Percentiles rank a stretch among this genome's conserved stretches.
Conservation (phyloP, 106 monocot species). For the Dioscorea alata region DNA sequence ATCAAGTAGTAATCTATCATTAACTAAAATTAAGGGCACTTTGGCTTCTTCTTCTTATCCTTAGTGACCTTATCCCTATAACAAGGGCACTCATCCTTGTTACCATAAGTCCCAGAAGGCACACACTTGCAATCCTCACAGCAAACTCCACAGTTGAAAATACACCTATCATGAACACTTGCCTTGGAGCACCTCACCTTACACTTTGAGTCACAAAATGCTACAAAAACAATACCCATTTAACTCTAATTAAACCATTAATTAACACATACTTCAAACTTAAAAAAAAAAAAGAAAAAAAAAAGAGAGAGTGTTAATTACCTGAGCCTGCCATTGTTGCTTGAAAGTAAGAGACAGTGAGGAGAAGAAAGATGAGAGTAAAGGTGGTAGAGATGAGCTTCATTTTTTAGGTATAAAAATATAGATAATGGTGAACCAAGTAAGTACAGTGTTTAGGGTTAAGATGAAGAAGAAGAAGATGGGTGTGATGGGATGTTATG, state of each 20-base stretch:
- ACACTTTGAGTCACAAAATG: slow-evolving; percentile 28
- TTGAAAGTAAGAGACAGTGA: neutral
- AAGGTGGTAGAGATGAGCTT: slow-evolving; percentile 11
- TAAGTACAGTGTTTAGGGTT: too few species aligned
- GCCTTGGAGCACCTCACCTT: slow-evolving; percentile 22
- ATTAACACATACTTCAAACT: too few species aligned
- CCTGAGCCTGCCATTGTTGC: slow-evolving; percentile 1
- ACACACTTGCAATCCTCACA: slow-evolving; percentile 34
- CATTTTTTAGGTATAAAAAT: neutral
- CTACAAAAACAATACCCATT: neutral
- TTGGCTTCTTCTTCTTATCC: slow-evolving; percentile 6
- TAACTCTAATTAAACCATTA: too few species aligned
- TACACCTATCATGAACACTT: slow-evolving; percentile 23
- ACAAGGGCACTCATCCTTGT: slow-evolving; percentile 50
- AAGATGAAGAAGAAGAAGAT: neutral
- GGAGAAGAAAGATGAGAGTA: slow-evolving; percentile 9
- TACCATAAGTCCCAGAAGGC: slow-evolving; percentile 38
- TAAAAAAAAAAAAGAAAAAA: too few species aligned
- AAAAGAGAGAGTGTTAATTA: neutral
- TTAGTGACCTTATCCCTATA: slow-evolving; percentile 38
- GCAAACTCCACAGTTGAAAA: slow-evolving; percentile 24
- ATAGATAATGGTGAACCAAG: too few species aligned
- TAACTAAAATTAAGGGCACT: slow-evolving; percentile 52
- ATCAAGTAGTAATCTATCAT: too few species aligned
- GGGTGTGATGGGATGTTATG: neutral